Evolutionary conservation across 2,329 filamentous ascomycete species (phyloP).

Genomic region (Dryadomyces quercivorus): DNA sequence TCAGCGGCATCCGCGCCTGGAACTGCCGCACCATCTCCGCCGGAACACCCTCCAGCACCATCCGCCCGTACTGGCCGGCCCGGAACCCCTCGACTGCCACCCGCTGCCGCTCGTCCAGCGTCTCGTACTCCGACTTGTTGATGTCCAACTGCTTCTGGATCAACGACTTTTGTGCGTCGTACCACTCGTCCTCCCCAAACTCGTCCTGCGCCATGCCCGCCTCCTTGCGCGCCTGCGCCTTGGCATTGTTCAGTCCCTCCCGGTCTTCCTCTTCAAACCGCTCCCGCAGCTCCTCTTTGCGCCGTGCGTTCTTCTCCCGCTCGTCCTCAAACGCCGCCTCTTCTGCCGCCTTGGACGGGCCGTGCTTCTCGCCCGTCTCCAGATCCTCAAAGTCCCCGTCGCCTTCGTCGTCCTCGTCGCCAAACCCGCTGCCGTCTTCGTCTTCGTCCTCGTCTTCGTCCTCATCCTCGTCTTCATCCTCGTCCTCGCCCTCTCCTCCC

Average conservation of each 20-base stretch:
- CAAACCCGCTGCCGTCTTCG: constrained; percentile 31
- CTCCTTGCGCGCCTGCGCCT: constrained; percentile 61
- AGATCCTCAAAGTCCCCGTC: constrained; percentile 80
- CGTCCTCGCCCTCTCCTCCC: constrained; percentile 43
- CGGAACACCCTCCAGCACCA: constrained; percentile 80
- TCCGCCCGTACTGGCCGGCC: constrained; percentile 84
- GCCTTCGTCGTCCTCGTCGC: constrained; percentile 51
- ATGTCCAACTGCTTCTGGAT: constrained; percentile 94
- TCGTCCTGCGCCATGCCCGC: constrained; percentile 50
- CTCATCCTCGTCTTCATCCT: constrained; percentile 52
- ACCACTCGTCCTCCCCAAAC: constrained; percentile 98
- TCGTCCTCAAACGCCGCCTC: constrained; percentile 47
- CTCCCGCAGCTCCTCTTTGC: constrained; percentile 88
- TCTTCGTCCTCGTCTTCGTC: constrained; percentile 50
- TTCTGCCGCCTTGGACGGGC: constrained; percentile 19
- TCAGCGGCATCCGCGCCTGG: constrained; percentile 67
- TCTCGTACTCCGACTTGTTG: constrained; percentile 87
- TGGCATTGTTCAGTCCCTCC: constrained; percentile 90
- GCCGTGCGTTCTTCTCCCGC: constrained; percentile 76
- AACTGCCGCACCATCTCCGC: constrained; percentile 82
- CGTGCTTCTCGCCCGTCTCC: constrained; percentile 58
- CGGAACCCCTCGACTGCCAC: constrained; percentile 79
- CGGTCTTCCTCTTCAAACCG: constrained; percentile 96
- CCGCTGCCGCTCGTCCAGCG: constrained; percentile 72
- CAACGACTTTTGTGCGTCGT: constrained; percentile 87